Evolutionary conservation across 2,329 filamentous ascomycete genomes (phyloP).

Genomic region (Fusarium oligoseptatum): DNA sequence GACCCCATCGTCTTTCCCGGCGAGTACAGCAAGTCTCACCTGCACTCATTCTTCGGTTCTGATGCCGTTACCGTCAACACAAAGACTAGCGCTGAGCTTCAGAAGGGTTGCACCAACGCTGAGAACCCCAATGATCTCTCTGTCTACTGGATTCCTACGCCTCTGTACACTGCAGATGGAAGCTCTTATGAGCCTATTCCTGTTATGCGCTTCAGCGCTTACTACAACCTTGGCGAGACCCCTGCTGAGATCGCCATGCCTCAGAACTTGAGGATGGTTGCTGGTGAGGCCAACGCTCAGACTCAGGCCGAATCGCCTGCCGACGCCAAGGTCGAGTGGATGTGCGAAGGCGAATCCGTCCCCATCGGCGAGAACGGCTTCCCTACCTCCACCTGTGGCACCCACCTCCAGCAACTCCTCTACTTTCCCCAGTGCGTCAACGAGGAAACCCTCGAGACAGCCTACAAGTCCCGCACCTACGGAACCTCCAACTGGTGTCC

Average conservation of each 20-base stretch:
- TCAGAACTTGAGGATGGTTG: slow-evolving; percentile 57
- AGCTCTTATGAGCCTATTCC: slow-evolving; percentile 50
- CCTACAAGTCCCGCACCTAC: slow-evolving; percentile 35
- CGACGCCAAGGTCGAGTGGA: slow-evolving; percentile 49
- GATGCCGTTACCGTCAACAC: slow-evolving; percentile 49
- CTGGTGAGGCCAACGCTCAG: slow-evolving; percentile 51
- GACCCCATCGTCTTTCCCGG: not conserved
- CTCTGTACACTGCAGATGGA: slow-evolving; percentile 52
- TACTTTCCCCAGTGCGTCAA: slow-evolving; percentile 45
- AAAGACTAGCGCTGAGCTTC: slow-evolving; percentile 50
- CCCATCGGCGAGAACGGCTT: slow-evolving; percentile 34
- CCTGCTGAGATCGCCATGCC: slow-evolving; percentile 60
- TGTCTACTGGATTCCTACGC: slow-evolving; percentile 61
- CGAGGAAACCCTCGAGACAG: slow-evolving; percentile 37
- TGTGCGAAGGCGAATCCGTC: slow-evolving; percentile 51
- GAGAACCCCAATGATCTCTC: slow-evolving; percentile 63
- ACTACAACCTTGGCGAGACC: slow-evolving; percentile 57
- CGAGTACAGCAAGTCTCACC: not conserved
- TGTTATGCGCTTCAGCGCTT: slow-evolving; percentile 58
- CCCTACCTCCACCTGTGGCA: slow-evolving; percentile 29
- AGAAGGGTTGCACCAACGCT: slow-evolving; percentile 58
- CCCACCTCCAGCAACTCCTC: slow-evolving; percentile 39
- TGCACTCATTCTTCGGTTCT: slow-evolving; percentile 50
- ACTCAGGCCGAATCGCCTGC: slow-evolving; percentile 21
- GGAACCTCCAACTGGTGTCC: slow-evolving; percentile 54